A percentile compares a stretch with the other conserved stretches of the same genome.
phyloP scores from a whole-genome alignment of 495 filamentous ascomycete genomes.

The Margaritispora aquatica region DNA sequence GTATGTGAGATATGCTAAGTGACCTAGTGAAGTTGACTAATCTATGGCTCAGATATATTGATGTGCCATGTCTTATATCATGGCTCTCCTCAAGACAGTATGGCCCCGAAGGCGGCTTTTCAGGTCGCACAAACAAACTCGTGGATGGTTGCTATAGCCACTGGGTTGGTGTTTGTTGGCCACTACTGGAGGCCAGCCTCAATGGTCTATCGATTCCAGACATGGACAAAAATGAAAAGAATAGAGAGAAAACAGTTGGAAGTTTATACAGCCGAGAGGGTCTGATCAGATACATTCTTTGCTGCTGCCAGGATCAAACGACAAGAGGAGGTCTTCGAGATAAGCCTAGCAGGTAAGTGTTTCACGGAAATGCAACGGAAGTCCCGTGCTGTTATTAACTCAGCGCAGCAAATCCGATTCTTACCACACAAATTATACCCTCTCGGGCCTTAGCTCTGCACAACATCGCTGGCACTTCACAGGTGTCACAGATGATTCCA shows the following conservation, averaged over 20 bases:
- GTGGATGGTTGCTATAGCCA: conserved; percentile 98
- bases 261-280: conserved; percentile 78
- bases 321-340: conserved; percentile 78
- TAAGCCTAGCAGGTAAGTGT: conserved; percentile 79
- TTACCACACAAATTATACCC: conserved; percentile 89
- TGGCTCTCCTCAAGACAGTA: conserved; percentile 90
- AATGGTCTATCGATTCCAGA: conserved; percentile 33
- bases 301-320: conserved; percentile 70
- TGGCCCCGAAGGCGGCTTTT: conserved; percentile 84
- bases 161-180: conserved; percentile 94
- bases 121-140: conserved; percentile 94
- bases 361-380: neutral
- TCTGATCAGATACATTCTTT: conserved; percentile 78
- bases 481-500: conserved; percentile 26
- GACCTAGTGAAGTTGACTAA: neutral
- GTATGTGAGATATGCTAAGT: conserved; percentile 35
- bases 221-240: conserved; percentile 6
- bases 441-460: conserved; percentile 75
- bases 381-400: neutral
- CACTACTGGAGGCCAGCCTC: conserved; percentile 77
- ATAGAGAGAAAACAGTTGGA: neutral
- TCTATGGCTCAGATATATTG: conserved; percentile 46
- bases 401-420: conserved; percentile 57
- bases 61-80: conserved; percentile 67
- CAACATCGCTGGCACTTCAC: conserved; percentile 70